Base-by-base conservation (phyloP, 768 basidiomycete species). In the Mrakia blollopis region DNA sequence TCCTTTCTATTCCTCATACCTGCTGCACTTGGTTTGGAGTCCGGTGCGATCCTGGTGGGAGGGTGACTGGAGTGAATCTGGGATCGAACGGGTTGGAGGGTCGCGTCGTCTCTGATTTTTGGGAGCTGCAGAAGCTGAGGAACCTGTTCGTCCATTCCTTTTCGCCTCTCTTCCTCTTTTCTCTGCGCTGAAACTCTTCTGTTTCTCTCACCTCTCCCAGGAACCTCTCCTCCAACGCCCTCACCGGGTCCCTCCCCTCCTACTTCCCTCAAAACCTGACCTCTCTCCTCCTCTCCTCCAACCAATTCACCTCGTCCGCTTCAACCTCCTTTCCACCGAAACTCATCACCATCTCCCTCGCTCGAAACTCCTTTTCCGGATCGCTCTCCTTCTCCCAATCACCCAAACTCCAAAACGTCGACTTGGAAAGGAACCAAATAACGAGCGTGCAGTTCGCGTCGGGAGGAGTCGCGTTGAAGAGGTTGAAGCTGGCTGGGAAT, bases 261-360 rank as follows among this genome's bases (percentile, higher is more conserved):
- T 30, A 28, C 2, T 62, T 28, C 28, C 61, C 61, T 10, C n/a
- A 8, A 5, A n/a, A 62, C n/a, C 61, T 30, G 16, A 28, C 61
- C 11, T 62, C 61, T 16, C 28, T 30, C n/a, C n/a, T 62, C 61
- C n/a, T 30, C 61, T 28, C 61, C 25, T 13, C 21, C 57, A 60
- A 60, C 57, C 57, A 60, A 25, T n/a, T 62, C 61, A 30, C 16
- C 28, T 30, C 32, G 2, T 62, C 61, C 16, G 10, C 61, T 30
- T 28, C 61, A 62, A 8, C 32, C 61, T 6, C 23, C 25, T 62
- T 62, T 7, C 61, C 25, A 8, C 61, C 61, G 32, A 35, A 25
- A 60, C 57, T 60, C 57, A 30, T 30, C 57, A 60, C 57, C 57
- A 13, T 60, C 57, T 60, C 57, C 57, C 57, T 60, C 57, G 57